Percentiles rank a stretch among this genome's conserved stretches.
Evolutionary conservation across 73 alveolate genomes (phyloP).

Genomic region (Blepharisma japonicum): DNA sequence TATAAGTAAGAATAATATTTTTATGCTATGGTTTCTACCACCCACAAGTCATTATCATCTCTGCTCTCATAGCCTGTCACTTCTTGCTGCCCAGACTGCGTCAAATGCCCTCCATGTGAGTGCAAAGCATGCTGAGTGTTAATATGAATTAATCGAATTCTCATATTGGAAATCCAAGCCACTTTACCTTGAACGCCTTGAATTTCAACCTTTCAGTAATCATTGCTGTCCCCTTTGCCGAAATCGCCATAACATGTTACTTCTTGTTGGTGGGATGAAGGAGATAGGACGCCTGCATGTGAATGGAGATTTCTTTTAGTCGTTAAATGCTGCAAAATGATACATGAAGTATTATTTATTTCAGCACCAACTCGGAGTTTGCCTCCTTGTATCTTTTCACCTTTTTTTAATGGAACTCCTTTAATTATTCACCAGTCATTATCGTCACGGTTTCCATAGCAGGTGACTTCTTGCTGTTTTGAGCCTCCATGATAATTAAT

Average conservation of each 20-base stretch:
- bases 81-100: background rate
- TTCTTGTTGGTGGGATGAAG: constrained; percentile 48
- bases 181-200: constrained; percentile 21
- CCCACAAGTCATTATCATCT: constrained; percentile 6
- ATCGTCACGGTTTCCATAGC: background rate
- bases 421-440: constrained; percentile 42
- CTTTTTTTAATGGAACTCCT: constrained; percentile 27
- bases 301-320: constrained; percentile 54
- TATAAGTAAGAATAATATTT: too few species aligned
- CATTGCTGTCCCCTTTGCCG: constrained; percentile 64
- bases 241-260: constrained; percentile 53
- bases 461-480: background rate
- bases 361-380: constrained; percentile 42
- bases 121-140: background rate
- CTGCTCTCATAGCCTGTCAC: background rate
- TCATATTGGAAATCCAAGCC: background rate
- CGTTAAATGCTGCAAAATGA: constrained; percentile 54
- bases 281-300: constrained; percentile 42
- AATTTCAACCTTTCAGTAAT: constrained; percentile 52
- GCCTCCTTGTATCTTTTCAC: background rate
- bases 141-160: background rate
- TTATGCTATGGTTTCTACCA: background rate
- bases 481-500: background rate
- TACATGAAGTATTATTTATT: constrained; percentile 34
- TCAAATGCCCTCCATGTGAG: background rate